phyloP scores from a whole-genome alignment of 2,329 filamentous ascomycete genomes.

The Pyricularia sp. region DNA sequence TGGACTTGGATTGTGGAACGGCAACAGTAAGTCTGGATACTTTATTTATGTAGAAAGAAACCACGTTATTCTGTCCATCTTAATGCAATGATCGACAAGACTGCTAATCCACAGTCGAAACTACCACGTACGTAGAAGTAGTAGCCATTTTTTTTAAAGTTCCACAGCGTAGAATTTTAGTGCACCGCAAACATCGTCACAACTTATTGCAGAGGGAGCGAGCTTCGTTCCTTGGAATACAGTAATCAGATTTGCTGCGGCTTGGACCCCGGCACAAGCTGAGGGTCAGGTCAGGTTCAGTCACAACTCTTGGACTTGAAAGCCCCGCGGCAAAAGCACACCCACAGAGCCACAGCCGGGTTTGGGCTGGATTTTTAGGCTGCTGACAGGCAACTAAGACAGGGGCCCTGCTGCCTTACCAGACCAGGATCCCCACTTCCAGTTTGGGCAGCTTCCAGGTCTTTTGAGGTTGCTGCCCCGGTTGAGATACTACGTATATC shows the following conservation, averaged over 20 bases:
- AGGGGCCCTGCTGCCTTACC: neutral
- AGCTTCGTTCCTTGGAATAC: slow-evolving; percentile 6
- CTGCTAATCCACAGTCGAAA: neutral
- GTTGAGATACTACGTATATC: neutral
- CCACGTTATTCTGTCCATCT: neutral
- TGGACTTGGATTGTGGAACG: neutral
- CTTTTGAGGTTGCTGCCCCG: neutral
- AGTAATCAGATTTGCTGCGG: neutral
- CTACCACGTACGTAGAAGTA: too few relatives aligned
- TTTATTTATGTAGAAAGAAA: neutral
- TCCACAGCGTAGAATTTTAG: neutral
- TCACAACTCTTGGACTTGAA: neutral
- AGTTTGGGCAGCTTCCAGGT: neutral
- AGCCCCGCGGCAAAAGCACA: neutral
- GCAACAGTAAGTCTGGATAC: neutral
- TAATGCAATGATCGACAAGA: neutral
- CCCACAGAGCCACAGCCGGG: neutral
- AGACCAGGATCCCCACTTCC: neutral
- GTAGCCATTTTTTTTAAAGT: neutral
- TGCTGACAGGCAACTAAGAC: neutral
- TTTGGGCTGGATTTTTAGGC: neutral
- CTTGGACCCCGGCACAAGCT: neutral
- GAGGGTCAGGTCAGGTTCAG: too few relatives aligned
- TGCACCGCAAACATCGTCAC: too few relatives aligned
- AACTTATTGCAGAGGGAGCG: neutral